Percentiles rank a stretch among this genome's conserved stretches.
phyloP scores from a whole-genome alignment of 495 filamentous ascomycete genomes.

The Annulohypoxylon nitens region DNA sequence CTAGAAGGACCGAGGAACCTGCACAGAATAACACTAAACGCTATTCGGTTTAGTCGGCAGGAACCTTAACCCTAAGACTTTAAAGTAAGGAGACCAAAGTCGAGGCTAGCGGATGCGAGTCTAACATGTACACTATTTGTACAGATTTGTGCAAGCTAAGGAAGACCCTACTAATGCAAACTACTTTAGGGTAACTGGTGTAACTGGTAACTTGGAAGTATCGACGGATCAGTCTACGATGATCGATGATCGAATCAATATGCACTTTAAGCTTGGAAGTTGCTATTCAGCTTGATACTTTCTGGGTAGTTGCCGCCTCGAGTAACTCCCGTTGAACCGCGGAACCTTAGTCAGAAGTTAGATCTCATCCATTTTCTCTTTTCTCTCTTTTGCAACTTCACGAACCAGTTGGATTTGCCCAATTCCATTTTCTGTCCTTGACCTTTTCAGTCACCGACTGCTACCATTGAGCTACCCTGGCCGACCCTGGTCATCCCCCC shows the following conservation, averaged over 20 bases:
- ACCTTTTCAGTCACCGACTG: constrained; percentile 44
- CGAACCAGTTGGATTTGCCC: constrained; percentile 19
- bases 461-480: constrained; percentile 38
- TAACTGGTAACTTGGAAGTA: constrained; percentile 1
- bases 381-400: constrained; percentile 11
- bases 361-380: constrained; percentile 8
- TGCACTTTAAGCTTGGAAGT: not conserved
- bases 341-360: constrained; percentile 28
- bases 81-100: constrained; percentile 7
- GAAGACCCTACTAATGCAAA: not conserved
- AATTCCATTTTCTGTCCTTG: constrained; percentile 26
- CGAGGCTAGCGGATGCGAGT: constrained; percentile 1
- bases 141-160: constrained; percentile 6
- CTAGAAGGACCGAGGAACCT: constrained; percentile 52
- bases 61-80: constrained; percentile 17
- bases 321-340: constrained; percentile 26
- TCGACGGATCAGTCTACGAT: not conserved
- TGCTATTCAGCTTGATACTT: not conserved
- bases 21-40: constrained; percentile 48
- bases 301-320: constrained; percentile 1
- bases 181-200: constrained; percentile 2
- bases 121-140: not conserved
- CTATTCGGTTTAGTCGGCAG: constrained; percentile 31
- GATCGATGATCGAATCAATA: not conserved
- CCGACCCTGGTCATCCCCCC: constrained; percentile 15